phyloP scores from a whole-genome alignment of 179 eudicot genomes.

The Silene noctiflora region DNA sequence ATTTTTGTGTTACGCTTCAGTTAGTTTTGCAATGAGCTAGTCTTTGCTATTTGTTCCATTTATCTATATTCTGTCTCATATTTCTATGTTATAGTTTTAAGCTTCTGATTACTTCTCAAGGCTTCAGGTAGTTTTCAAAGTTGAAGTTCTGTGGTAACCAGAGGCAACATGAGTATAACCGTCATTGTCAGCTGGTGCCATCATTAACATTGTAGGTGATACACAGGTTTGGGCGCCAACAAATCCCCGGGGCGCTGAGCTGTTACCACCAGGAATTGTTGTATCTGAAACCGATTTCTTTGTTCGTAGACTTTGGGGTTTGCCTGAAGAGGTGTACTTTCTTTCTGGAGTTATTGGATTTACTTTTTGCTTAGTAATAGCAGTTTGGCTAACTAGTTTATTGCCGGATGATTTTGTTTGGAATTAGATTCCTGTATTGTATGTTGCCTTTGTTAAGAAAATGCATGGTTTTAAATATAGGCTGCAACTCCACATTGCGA shows the following conservation, averaged over 20 bases:
- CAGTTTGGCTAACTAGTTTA: background rate
- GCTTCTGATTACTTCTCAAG: background rate
- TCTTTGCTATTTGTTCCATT: background rate
- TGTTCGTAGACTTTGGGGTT: constrained; percentile 59
- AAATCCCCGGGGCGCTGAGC: constrained; percentile 78
- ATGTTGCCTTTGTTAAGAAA: background rate
- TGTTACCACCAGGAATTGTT: constrained; percentile 64
- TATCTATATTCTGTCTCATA: background rate
- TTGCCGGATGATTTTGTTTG: constrained; percentile 2
- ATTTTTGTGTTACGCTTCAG: background rate
- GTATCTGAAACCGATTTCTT: constrained; percentile 60
- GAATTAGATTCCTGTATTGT: background rate
- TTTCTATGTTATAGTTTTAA: background rate
- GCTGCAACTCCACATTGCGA: background rate
- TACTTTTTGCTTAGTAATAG: background rate
- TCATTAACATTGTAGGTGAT: background rate
- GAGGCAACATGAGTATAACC: background rate
- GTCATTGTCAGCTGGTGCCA: background rate
- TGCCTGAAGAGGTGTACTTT: constrained; percentile 55
- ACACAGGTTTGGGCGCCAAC: constrained; percentile 46
- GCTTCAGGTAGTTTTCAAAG: background rate
- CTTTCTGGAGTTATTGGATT: background rate
- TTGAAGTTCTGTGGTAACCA: background rate
- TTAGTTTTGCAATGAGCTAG: background rate
- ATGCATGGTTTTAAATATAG: background rate